phyloP scores from a whole-genome alignment of 2,329 filamentous ascomycete species.

The Botrytis sinoallii region DNA sequence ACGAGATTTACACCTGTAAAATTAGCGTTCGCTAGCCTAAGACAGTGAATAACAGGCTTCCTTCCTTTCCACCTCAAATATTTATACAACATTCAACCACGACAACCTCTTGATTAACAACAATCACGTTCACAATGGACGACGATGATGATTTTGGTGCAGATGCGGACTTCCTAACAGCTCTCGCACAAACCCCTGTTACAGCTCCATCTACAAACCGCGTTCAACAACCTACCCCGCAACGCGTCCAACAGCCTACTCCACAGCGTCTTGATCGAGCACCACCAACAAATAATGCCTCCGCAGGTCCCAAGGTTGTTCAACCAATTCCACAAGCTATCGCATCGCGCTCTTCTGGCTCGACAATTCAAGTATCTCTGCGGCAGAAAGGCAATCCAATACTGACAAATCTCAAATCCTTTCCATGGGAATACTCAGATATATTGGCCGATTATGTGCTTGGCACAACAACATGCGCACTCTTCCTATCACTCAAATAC shows the following conservation, averaged over 20 bases:
- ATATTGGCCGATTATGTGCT: conserved; percentile 94
- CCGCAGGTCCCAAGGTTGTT: conserved; percentile 57
- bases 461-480: conserved; percentile 79
- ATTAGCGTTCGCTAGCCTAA: not conserved
- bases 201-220: conserved; percentile 27
- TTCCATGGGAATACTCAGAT: conserved; percentile 95
- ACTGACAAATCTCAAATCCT: conserved; percentile 72
- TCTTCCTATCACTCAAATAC: conserved; percentile 95
- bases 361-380: conserved; percentile 83
- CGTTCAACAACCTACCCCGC: conserved; percentile 41
- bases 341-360: conserved; percentile 60
- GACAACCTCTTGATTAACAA: not conserved
- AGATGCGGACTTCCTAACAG: conserved; percentile 55
- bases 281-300: conserved; percentile 37
- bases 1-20: not conserved
- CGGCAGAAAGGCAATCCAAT: conserved; percentile 95
- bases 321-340: conserved; percentile 90
- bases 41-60: not conserved
- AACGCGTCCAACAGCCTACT: conserved; percentile 45
- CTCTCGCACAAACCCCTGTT: conserved; percentile 49
- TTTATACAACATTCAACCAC: not conserved
- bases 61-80: not conserved
- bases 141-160: conserved; percentile 57
- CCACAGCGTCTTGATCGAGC: conserved; percentile 56
- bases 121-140: conserved; percentile 29